Conservation (phyloP, 129 eudicot genomes). For the Flaveria trinervia region DNA sequence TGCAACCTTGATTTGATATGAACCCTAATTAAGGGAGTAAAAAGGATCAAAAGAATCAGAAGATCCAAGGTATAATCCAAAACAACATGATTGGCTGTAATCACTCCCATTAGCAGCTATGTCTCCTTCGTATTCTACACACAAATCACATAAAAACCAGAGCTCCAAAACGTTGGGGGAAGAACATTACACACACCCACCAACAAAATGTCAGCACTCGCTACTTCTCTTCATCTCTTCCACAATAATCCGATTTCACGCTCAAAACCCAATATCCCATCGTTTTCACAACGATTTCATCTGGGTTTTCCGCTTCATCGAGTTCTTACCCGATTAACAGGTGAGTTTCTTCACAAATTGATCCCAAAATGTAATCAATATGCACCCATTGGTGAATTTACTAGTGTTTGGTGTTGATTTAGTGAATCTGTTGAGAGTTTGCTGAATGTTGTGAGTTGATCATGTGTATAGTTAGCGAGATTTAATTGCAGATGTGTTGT, state of each 20-base stretch:
- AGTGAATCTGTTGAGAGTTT: too few species aligned
- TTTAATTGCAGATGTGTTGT: neutral
- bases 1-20: too few species aligned
- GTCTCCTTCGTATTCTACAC: neutral
- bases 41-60: neutral
- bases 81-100: constrained; percentile 30
- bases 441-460: too few species aligned
- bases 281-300: constrained; percentile 20
- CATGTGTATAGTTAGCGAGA: too few species aligned
- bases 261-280: constrained; percentile 16
- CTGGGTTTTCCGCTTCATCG: constrained; percentile 28
- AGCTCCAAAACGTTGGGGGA: constrained; percentile 29
- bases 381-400: neutral
- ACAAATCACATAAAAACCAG: constrained; percentile 7
- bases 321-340: constrained; percentile 37
- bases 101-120: neutral
- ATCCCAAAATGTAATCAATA: neutral
- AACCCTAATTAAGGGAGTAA: neutral
- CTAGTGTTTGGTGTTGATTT: too few species aligned
- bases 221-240: constrained; percentile 25
- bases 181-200: neutral
- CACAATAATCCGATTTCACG: constrained; percentile 12
- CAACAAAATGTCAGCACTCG: constrained; percentile 26
- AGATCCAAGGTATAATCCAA: constrained; percentile 37
- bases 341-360: neutral